A percentile compares a stretch with the other conserved stretches of the same genome.
Conservation (phyloP, 495 filamentous ascomycete genomes). For the Trichoderma parareesei region DNA sequence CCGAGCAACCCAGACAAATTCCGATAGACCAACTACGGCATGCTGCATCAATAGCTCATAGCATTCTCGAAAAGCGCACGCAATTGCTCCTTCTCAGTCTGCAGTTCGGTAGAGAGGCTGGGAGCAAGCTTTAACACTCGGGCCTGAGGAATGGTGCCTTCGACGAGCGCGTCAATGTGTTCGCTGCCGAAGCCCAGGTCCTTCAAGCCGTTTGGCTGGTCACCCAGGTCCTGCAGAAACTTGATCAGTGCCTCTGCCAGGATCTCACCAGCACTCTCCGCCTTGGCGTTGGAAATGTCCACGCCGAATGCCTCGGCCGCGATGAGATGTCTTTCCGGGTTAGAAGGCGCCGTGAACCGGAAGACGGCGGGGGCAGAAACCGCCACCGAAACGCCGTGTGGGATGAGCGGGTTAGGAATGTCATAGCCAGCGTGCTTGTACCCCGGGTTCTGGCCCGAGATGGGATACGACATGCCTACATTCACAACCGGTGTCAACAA, state of each 20-base stretch:
- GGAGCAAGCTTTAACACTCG: slow-evolving; percentile 90
- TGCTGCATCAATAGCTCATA: slow-evolving; percentile 31
- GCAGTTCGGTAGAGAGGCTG: slow-evolving; percentile 60
- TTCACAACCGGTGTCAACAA: neutral
- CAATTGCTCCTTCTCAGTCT: slow-evolving; percentile 49
- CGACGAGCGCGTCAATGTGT: slow-evolving; percentile 75
- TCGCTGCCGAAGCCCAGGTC: slow-evolving; percentile 65
- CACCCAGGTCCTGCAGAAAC: slow-evolving; percentile 76
- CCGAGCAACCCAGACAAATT: slow-evolving; percentile 56
- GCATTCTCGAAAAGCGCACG: slow-evolving; percentile 42
- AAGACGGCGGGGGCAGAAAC: slow-evolving; percentile 94
- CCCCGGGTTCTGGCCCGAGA: slow-evolving; percentile 81
- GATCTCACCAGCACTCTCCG: slow-evolving; percentile 79
- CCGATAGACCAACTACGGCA: slow-evolving; percentile 18
- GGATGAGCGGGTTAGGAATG: slow-evolving; percentile 69
- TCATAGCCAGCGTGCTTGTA: slow-evolving; percentile 83
- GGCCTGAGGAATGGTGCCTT: slow-evolving; percentile 87
- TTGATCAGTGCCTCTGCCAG: slow-evolving; percentile 68
- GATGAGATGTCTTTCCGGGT: slow-evolving; percentile 81
- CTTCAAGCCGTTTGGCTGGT: slow-evolving; percentile 82
- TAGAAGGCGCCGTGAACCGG: slow-evolving; percentile 80
- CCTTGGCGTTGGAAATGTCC: slow-evolving; percentile 76
- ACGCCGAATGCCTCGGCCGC: slow-evolving; percentile 90
- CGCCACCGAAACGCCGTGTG: slow-evolving; percentile 90
- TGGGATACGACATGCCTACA: slow-evolving; percentile 83